Evolutionary conservation across 1,139 yeast species (phyloP).

Genomic region (Blastobotrys serpentis): DNA sequence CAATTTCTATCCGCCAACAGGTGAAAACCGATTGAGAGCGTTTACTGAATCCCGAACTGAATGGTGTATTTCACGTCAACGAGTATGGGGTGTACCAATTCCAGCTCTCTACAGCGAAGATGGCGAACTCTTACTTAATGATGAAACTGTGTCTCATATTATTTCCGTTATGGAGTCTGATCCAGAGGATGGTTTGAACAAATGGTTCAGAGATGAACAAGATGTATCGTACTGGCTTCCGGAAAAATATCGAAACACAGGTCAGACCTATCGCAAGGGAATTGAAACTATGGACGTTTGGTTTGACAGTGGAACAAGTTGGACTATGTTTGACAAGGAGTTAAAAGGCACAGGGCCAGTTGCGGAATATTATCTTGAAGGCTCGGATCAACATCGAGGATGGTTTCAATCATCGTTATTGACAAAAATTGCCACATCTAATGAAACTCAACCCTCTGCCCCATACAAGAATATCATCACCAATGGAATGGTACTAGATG

Average conservation of each 20-base stretch:
- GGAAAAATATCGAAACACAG: constrained; percentile 33
- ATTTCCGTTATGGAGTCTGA: constrained; percentile 56
- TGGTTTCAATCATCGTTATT: constrained; percentile 96
- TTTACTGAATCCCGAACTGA: constrained; percentile 79
- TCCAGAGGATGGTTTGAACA: constrained; percentile 49
- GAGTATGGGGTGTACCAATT: constrained; percentile 99
- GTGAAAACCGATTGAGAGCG: constrained; percentile 65
- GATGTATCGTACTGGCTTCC: constrained; percentile 77
- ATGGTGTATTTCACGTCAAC: constrained; percentile 97
- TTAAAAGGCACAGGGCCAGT: constrained; percentile 22
- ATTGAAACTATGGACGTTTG: constrained; percentile 97
- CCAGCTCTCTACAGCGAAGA: constrained; percentile 74
- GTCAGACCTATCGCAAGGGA: constrained; percentile 56
- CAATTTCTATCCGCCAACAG: constrained; percentile 68
- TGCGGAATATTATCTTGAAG: constrained; percentile 86
- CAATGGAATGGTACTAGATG: constrained; percentile 91
- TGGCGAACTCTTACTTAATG: constrained; percentile 57
- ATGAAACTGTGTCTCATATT: constrained; percentile 52
- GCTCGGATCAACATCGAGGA: constrained; percentile 96
- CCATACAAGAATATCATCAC: constrained; percentile 81
- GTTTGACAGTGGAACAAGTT: constrained; percentile 96
- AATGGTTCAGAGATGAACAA: constrained; percentile 51
- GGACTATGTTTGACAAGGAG: constrained; percentile 60
- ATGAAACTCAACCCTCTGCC: constrained; percentile 37
- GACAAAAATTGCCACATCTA: constrained; percentile 60